phyloP scores from a whole-genome alignment of 225 moss, liverwort and hornwort genomes.

The Physcomitrium patens region DNA sequence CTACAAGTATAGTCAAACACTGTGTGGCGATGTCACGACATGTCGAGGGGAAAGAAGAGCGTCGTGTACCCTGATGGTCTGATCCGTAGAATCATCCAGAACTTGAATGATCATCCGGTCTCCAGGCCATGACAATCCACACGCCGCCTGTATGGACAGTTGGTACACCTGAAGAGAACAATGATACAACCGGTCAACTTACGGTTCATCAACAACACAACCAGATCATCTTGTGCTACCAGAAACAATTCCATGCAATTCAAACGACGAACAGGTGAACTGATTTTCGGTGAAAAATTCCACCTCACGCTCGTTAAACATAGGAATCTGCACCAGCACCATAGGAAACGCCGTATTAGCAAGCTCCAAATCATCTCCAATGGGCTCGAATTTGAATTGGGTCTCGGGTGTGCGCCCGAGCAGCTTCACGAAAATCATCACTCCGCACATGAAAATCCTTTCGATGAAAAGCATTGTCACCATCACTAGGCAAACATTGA shows the following conservation, averaged over 20 bases:
- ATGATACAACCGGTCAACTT: background rate
- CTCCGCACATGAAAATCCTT: slow-evolving; percentile 42
- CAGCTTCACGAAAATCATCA: slow-evolving; percentile 58
- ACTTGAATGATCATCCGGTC: slow-evolving; percentile 87
- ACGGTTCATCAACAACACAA: too few species aligned
- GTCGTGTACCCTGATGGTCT: slow-evolving; percentile 60
- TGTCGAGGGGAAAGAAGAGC: too few species aligned
- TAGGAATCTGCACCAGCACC: slow-evolving; percentile 86
- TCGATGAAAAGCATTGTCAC: slow-evolving; percentile 45
- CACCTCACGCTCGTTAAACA: slow-evolving; percentile 90
- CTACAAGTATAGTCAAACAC: too few species aligned
- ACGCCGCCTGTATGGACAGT: slow-evolving; percentile 84
- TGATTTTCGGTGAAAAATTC: too few species aligned
- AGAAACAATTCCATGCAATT: background rate
- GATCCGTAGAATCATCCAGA: slow-evolving; percentile 84
- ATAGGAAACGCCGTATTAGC: slow-evolving; percentile 74
- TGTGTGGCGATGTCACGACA: too few species aligned
- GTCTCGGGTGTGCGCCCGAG: slow-evolving; percentile 45
- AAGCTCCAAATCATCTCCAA: slow-evolving; percentile 69
- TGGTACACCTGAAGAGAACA: slow-evolving; percentile 62
- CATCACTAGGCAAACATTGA: slow-evolving; percentile 40
- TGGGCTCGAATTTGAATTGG: slow-evolving; percentile 63
- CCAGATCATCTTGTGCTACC: too few species aligned
- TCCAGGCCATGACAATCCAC: slow-evolving; percentile 79
- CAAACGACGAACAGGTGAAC: too few species aligned